Percentiles rank a stretch among this genome's conserved stretches.
Evolutionary conservation across 345 rosid species (phyloP).

Genomic region (Streptanthus diversifolius): DNA sequence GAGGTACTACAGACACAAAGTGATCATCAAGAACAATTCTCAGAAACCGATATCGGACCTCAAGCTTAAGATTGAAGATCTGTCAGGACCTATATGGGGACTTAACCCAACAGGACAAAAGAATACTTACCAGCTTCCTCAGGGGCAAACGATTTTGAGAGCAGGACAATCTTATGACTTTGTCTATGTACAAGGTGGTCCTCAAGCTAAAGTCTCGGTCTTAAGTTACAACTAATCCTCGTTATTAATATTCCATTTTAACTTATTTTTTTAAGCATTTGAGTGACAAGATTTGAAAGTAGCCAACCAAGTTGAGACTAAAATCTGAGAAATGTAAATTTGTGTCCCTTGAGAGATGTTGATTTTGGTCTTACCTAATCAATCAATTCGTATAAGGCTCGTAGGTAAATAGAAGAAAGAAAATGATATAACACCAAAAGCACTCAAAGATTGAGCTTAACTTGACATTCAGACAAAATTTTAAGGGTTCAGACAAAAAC

Average conservation of each 20-base stretch:
- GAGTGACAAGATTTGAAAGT: neutral
- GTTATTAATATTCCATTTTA: neutral
- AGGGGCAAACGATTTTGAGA: conserved; percentile 38
- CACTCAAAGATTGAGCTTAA: conserved; percentile 4
- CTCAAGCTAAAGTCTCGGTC: conserved; percentile 65
- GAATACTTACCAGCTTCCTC: conserved; percentile 56
- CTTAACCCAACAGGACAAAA: conserved; percentile 44
- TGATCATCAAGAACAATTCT: conserved; percentile 56
- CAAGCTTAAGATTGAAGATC: conserved; percentile 46
- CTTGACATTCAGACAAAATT: conserved; percentile 23
- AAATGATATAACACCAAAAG: conserved; percentile 9
- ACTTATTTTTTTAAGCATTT: neutral
- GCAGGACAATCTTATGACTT: conserved; percentile 51
- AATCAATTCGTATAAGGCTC: neutral
- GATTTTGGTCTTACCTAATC: neutral
- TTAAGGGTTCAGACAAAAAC: conserved; percentile 9
- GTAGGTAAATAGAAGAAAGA: neutral
- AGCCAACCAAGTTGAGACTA: conserved; percentile 30
- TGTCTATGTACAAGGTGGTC: conserved; percentile 73
- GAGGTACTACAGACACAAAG: conserved; percentile 64
- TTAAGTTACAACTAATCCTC: conserved; percentile 47
- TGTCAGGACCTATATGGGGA: conserved; percentile 70
- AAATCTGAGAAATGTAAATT: conserved; percentile 25
- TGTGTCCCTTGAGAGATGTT: neutral
- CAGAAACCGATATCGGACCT: conserved; percentile 46